These are phyloP conservation scores for Chytriomyces confervae DNA, from an alignment of 192 early-diverging fungal genomes.

Conservation along the genomic window DNA sequence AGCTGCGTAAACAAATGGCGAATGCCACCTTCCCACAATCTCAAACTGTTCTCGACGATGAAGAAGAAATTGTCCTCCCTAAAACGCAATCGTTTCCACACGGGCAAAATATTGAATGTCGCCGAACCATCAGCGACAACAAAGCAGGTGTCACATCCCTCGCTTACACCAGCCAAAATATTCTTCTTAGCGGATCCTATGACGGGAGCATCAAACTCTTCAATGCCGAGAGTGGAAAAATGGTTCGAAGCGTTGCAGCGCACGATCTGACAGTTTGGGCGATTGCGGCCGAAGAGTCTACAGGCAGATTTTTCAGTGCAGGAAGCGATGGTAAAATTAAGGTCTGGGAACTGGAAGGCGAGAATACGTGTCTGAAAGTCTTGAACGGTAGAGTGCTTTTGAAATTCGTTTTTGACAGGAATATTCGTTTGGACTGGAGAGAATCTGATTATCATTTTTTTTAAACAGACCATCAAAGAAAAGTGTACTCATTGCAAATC, in stretches of 20 bases:
- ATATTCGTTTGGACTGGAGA: background rate
- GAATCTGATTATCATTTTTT: conserved; percentile 32
- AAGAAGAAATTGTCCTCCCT: conserved; percentile 33
- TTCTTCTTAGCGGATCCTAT: conserved; percentile 62
- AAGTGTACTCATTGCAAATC: conserved; percentile 60
- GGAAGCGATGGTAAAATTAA: conserved; percentile 64
- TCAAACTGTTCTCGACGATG: conserved; percentile 28
- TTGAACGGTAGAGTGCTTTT: background rate
- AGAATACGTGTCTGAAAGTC: background rate
- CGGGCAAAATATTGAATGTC: conserved; percentile 55
- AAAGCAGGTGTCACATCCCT: conserved; percentile 62
- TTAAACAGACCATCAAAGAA: conserved; percentile 53
- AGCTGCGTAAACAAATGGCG: conserved; percentile 26
- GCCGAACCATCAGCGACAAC: conserved; percentile 58
- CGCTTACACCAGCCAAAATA: conserved; percentile 47
- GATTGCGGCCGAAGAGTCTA: conserved; percentile 50
- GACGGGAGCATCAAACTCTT: conserved; percentile 64
- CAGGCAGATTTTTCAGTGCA: conserved; percentile 57
- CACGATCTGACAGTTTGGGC: conserved; percentile 66
- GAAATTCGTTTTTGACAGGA: conserved; percentile 40
- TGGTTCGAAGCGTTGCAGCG: conserved; percentile 47
- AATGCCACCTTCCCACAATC: conserved; percentile 40
- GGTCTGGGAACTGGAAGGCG: conserved; percentile 41
- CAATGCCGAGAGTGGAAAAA: conserved; percentile 55
- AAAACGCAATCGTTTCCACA: conserved; percentile 14